Evolutionary conservation across 2,329 filamentous ascomycete genomes (phyloP).

Genomic region (Fusarium sp.): DNA sequence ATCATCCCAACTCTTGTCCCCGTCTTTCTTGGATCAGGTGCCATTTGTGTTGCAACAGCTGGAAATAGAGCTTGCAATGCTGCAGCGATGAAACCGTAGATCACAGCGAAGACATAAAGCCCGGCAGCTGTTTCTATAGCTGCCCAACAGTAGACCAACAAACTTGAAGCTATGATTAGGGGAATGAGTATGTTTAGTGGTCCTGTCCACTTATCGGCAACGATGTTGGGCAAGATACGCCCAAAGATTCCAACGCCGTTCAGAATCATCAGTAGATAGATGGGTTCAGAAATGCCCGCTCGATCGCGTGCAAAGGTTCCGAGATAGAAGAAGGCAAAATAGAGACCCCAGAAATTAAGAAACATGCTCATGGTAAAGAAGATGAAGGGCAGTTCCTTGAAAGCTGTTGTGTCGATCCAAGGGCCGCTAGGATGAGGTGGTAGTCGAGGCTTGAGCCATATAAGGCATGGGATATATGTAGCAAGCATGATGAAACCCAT

Average conservation of each 20-base stretch:
- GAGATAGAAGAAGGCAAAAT: conserved; percentile 59
- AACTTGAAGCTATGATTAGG: conserved; percentile 29
- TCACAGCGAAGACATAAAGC: conserved; percentile 41
- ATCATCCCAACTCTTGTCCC: conserved; percentile 51
- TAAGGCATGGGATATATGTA: conserved; percentile 50
- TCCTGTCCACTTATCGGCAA: conserved; percentile 60
- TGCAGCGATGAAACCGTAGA: conserved; percentile 62
- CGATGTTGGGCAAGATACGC: conserved; percentile 57
- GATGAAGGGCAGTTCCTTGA: conserved; percentile 51
- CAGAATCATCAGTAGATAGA: conserved; percentile 53
- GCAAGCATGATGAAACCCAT: conserved; percentile 57
- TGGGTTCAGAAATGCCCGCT: conserved; percentile 28
- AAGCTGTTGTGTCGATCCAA: conserved; percentile 55
- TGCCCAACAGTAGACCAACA: conserved; percentile 45
- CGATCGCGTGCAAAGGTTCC: conserved; percentile 56
- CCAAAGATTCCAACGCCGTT: conserved; percentile 62
- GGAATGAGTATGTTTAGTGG: conserved; percentile 61
- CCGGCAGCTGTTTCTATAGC: conserved; percentile 37
- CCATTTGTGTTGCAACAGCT: conserved; percentile 55
- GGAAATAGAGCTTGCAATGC: conserved; percentile 62
- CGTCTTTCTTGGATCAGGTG: conserved; percentile 43
- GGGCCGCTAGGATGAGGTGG: conserved; percentile 51
- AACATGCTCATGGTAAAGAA: conserved; percentile 48
- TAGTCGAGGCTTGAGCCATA: conserved; percentile 53
- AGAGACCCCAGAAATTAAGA: conserved; percentile 49